These are phyloP conservation scores for Talaromyces sp. DNA, from an alignment of 2,329 filamentous ascomycete species.

Conservation along the genomic window DNA sequence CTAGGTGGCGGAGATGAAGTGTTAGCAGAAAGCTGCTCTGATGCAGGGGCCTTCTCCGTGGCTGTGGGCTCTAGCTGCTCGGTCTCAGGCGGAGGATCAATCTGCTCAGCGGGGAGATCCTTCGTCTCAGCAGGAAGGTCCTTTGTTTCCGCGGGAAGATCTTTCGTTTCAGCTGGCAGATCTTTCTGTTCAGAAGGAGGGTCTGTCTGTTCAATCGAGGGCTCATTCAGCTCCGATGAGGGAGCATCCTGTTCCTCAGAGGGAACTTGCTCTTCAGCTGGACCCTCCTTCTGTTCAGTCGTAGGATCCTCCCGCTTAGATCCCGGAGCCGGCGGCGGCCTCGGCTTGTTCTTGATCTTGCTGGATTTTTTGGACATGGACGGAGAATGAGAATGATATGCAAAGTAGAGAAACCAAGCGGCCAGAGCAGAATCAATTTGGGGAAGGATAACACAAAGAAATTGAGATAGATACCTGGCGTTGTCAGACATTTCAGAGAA, in stretches of 20 bases:
- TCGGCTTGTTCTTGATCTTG: conserved; percentile 15
- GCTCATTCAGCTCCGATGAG: neutral
- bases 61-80: neutral
- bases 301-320: conserved; percentile 1
- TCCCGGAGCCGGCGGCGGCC: conserved; percentile 9
- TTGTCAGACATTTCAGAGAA: conserved; percentile 13
- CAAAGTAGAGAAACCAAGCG: conserved; percentile 3
- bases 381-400: neutral
- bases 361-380: conserved; percentile 8
- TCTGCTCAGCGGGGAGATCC: neutral
- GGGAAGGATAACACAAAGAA: conserved; percentile 4
- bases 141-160: neutral
- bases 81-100: neutral
- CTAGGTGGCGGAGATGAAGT: conserved; percentile 9
- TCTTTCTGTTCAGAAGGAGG: conserved; percentile 6
- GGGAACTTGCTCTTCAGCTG: neutral
- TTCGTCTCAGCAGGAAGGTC: neutral
- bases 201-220: neutral
- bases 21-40: conserved; percentile 12
- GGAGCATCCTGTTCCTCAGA: neutral
- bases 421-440: conserved; percentile 1
- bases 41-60: neutral
- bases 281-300: neutral
- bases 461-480: conserved; percentile 15
- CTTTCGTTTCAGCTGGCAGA: no score